phyloP scores from a whole-genome alignment of 2,329 filamentous ascomycete genomes.

The Pleurostoma richardsiae region DNA sequence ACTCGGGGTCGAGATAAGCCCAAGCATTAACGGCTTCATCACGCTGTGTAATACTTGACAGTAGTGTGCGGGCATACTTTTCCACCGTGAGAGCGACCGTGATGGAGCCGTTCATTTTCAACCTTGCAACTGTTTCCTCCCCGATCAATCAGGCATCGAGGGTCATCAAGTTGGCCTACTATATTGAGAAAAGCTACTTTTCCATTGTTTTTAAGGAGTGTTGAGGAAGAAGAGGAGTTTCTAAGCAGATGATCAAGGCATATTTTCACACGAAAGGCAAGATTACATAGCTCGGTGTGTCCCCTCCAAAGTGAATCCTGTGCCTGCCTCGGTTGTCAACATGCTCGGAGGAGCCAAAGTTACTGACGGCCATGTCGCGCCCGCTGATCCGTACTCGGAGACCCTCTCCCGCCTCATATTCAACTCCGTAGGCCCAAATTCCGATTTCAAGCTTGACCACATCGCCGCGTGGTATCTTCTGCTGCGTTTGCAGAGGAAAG shows the following conservation, averaged over 20 bases:
- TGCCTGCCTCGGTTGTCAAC: no score
- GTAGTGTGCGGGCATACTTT: slow-evolving; percentile 39
- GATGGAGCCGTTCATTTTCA: no score
- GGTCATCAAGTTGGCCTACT: slow-evolving; percentile 29
- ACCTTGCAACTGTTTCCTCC: slow-evolving; percentile 23
- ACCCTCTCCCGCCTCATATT: slow-evolving; percentile 35
- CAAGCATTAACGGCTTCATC: slow-evolving; percentile 42
- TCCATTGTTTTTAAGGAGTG: neutral
- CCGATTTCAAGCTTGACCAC: slow-evolving; percentile 41
- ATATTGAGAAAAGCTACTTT: neutral
- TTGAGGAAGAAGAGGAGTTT: neutral
- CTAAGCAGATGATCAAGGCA: neutral
- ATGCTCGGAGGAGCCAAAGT: no score
- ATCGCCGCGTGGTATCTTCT: slow-evolving; percentile 32
- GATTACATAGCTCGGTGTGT: no score
- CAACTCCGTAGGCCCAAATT: slow-evolving; percentile 39
- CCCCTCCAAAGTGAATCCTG: no score
- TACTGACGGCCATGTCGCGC: no score
- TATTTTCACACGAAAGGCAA: neutral
- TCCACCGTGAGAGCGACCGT: slow-evolving; percentile 34
- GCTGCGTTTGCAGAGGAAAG: slow-evolving; percentile 30
- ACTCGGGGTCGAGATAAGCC: slow-evolving; percentile 20
- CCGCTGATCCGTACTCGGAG: no score
- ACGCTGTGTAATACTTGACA: slow-evolving; percentile 35
- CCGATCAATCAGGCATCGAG: slow-evolving; percentile 26